Evolutionary conservation across 495 filamentous ascomycete species (phyloP).

Genomic region (Trichocladium uniseriatum): DNA sequence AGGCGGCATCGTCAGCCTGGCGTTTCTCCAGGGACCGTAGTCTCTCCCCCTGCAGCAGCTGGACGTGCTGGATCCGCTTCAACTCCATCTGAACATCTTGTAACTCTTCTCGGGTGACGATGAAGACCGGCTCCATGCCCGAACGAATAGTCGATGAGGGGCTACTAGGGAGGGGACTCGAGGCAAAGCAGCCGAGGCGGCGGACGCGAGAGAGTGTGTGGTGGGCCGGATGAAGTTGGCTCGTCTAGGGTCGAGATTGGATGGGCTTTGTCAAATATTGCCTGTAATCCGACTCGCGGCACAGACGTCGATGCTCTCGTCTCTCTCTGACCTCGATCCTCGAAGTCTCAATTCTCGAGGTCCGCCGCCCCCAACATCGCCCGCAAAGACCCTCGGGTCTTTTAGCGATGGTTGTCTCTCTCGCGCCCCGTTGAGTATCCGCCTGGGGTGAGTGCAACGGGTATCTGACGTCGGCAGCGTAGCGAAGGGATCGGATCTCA

Average conservation of each 20-base stretch:
- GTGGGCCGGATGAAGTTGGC: neutral
- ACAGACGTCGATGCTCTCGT: neutral
- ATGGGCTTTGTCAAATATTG: neutral
- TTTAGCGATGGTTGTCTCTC: slow-evolving; percentile 14
- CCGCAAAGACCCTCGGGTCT: slow-evolving; percentile 26
- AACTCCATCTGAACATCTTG: slow-evolving; percentile 84
- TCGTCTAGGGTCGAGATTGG: neutral
- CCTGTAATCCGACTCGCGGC: neutral
- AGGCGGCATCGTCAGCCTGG: slow-evolving; percentile 66
- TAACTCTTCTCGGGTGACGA: slow-evolving; percentile 57
- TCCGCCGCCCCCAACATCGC: slow-evolving; percentile 32
- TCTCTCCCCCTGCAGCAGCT: slow-evolving; percentile 73
- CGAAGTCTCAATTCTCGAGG: slow-evolving; percentile 25
- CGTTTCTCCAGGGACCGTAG: slow-evolving; percentile 70
- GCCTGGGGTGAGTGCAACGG: neutral
- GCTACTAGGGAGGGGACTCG: neutral
- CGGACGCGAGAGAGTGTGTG: neutral
- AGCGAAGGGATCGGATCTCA: neutral
- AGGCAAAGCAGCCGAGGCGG: neutral
- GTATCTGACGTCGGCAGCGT: slow-evolving; percentile 1
- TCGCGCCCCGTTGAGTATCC: neutral
- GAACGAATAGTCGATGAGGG: neutral
- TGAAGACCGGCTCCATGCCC: slow-evolving; percentile 49
- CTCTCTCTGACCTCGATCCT: slow-evolving; percentile 23
- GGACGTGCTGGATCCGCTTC: slow-evolving; percentile 67